Evolutionary conservation across 257 asterid species (phyloP).

Genomic region (Solanum arcanum): DNA sequence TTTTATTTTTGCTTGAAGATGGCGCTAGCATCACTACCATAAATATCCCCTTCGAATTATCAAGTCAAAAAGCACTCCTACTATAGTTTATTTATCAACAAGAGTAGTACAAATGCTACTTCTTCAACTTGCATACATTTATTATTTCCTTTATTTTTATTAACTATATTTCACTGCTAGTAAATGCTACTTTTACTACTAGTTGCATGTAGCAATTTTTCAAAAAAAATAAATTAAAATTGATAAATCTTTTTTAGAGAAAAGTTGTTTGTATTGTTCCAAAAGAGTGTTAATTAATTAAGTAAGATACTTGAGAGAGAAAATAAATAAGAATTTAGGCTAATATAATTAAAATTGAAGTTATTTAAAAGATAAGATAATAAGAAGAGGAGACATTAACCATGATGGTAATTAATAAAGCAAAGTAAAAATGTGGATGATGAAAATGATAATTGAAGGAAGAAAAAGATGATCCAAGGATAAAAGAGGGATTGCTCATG

Average conservation of each 20-base stretch:
- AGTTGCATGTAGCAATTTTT: not conserved
- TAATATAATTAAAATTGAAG: not conserved
- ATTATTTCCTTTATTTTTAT: not conserved
- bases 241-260: not conserved
- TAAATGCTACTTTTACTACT: not conserved
- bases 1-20: conserved; percentile 11
- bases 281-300: not conserved
- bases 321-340: not conserved
- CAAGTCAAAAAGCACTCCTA: conserved; percentile 1
- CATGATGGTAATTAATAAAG: not conserved
- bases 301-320: not conserved
- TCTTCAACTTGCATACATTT: not conserved
- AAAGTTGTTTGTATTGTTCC: not conserved
- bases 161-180: not conserved
- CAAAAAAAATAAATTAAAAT: not conserved
- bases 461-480: conserved; percentile 1
- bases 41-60: conserved; percentile 1
- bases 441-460: conserved; percentile 6
- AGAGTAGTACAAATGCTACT: not conserved
- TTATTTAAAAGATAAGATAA: not conserved
- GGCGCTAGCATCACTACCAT: conserved; percentile 18
- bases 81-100: not conserved
- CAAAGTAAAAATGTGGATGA: not conserved
- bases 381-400: not conserved
- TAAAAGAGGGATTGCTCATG: conserved; percentile 25